phyloP scores from a whole-genome alignment of 768 basidiomycete genomes.

The Agaricus blazei region DNA sequence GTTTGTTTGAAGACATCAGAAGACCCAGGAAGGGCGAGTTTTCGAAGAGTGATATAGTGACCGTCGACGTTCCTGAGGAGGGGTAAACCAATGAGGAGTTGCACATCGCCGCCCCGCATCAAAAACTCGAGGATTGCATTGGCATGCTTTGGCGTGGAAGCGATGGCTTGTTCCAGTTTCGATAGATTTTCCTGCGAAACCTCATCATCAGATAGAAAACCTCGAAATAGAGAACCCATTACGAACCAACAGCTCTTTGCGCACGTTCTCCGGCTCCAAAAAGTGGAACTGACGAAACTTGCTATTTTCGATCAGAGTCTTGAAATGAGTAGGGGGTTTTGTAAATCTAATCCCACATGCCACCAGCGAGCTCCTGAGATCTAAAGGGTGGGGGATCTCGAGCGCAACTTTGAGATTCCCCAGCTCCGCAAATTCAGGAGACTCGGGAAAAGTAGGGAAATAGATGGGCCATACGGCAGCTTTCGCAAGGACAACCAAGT shows the following conservation, averaged over 20 bases:
- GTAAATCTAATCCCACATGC: slow-evolving; percentile 7
- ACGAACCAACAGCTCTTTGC: slow-evolving; percentile 1
- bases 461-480: slow-evolving; percentile 30
- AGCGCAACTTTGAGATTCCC: slow-evolving; percentile 2
- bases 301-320: neutral
- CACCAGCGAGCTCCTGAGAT: slow-evolving; percentile 1
- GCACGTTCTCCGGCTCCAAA: neutral
- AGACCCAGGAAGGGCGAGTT: neutral
- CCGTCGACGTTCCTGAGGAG: slow-evolving; percentile 29
- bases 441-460: neutral
- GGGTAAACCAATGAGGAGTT: slow-evolving; percentile 31
- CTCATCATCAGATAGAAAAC: neutral
- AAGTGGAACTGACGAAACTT: neutral
- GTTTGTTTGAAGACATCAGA: neutral
- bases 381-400: neutral
- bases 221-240: no score
- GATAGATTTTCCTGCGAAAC: neutral
- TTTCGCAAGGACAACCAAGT: slow-evolving; percentile 15
- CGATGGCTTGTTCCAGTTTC: neutral
- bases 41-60: slow-evolving; percentile 18
- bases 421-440: neutral
- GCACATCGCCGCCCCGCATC: slow-evolving; percentile 24
- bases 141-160: neutral
- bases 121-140: slow-evolving; percentile 26
- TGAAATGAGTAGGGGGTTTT: slow-evolving; percentile 1